phyloP scores from a whole-genome alignment of 139 green algal species.

The Limnomonas spitsbergensis region DNA sequence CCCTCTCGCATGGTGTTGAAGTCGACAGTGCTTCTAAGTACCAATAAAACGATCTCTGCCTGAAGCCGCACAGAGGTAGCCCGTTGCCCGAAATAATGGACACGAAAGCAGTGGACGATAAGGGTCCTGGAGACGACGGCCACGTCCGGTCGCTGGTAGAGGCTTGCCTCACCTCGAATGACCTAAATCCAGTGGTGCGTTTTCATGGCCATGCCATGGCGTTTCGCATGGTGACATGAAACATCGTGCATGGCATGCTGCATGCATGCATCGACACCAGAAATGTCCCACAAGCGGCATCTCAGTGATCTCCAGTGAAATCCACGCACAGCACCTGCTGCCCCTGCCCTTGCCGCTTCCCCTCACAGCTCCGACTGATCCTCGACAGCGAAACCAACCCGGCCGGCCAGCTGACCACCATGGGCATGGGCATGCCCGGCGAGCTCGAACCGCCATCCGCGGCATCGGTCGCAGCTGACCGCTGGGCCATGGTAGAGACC shows the following conservation, averaged over 20 bases:
- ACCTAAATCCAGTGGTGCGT: conserved; percentile 42
- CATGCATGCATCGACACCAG: too few species aligned
- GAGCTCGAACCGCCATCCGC: neutral
- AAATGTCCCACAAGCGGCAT: neutral
- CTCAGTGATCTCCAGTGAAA: neutral
- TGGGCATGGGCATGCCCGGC: neutral
- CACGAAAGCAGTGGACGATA: neutral
- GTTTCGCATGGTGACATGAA: conserved; percentile 10
- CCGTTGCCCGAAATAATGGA: too few species aligned
- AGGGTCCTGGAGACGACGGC: neutral
- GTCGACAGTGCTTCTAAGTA: too few species aligned
- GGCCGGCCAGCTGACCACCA: too few species aligned
- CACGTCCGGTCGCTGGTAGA: conserved; percentile 45
- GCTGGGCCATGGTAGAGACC: conserved; percentile 22
- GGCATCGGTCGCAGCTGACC: conserved; percentile 13
- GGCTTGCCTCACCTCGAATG: conserved; percentile 37
- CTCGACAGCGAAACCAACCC: neutral
- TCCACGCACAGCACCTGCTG: neutral
- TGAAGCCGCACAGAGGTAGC: too few species aligned
- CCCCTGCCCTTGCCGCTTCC: too few species aligned
- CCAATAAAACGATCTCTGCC: too few species aligned
- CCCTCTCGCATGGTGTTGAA: too few species aligned
- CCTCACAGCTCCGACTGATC: neutral
- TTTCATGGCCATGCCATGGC: conserved; percentile 7
- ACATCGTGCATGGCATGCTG: neutral